Evolutionary conservation across 805 yeast species (phyloP).

Genomic region (Debaryomyces castellii): DNA sequence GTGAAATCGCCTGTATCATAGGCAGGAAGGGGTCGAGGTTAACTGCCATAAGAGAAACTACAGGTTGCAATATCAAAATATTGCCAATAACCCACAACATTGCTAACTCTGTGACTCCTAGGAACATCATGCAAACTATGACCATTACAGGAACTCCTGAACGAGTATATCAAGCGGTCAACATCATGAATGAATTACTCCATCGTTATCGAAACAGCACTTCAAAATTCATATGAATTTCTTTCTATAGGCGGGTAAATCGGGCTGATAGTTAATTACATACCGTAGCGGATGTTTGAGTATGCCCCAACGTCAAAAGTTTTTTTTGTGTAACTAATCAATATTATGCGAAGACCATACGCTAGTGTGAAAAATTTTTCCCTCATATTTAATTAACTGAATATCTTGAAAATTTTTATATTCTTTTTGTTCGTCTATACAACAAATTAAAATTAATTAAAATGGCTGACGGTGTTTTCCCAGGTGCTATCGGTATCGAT

Average conservation of each 20-base stretch:
- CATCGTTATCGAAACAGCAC: constrained; percentile 2
- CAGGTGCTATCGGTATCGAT: constrained; percentile 72
- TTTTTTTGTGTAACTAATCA: not conserved
- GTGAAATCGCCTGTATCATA: constrained; percentile 22
- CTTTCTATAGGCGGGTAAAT: constrained; percentile 5
- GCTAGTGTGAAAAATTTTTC: constrained; percentile 10
- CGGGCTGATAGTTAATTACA: constrained; percentile 5
- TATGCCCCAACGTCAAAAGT: not conserved
- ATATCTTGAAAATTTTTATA: constrained; percentile 3
- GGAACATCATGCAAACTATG: constrained; percentile 15
- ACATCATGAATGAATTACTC: constrained; percentile 7
- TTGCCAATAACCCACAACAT: constrained; percentile 11
- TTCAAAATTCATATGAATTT: constrained; percentile 4
- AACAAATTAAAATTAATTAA: constrained; percentile 19
- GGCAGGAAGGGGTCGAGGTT: constrained; percentile 25
- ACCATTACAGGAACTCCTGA: constrained; percentile 1
- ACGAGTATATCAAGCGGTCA: constrained; percentile 14
- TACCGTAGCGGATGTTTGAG: constrained; percentile 7
- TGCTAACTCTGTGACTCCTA: constrained; percentile 8
- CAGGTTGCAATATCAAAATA: constrained; percentile 22
- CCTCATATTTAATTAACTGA: constrained; percentile 2
- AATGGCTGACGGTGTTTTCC: constrained; percentile 98
- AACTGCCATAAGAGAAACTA: constrained; percentile 18
- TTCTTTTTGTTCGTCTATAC: constrained; percentile 8
- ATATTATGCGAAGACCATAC: constrained; percentile 1